Base-by-base conservation (phyloP, 306 rosid species). In the Argentina anserina region DNA sequence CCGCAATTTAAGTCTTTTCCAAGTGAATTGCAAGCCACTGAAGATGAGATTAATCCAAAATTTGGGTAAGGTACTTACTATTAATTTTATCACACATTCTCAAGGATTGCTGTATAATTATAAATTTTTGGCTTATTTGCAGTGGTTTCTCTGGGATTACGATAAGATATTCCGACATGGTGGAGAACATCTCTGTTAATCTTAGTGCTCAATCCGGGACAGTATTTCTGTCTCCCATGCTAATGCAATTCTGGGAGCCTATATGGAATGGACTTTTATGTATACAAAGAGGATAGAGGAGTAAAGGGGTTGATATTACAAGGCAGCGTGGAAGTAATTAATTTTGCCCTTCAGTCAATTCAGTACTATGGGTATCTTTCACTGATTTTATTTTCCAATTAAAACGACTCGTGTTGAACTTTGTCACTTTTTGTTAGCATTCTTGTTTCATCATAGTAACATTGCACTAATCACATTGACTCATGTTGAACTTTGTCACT, bases 1-100 rank as follows among this genome's bases (percentile, higher is more conserved):
- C 98, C 96, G 39, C 89, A 90, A 80, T 81, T 92, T 85, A 76
- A 79, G 86, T 86, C 94, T 47, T 83, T 72, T 80, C 98, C 94
- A 75, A 90, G 80, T 76, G 83, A 84, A 84, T 75, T 92, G 34
- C 90, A 85, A 65, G 96, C 94, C 79, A 85, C 88, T 52, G 98
- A 92, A 85, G 94, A 90, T 76, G 69, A 81, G 77, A 71, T 90
- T 62, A 85, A 84, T 65, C 98, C 98, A 33, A 90, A 76, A 74
- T 90, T 88, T 41, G 96, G 98, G 96, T 92, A 75, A 65, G 81
- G 23, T 50, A 18, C 50, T 60, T 60, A 2, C 13, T 39, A 9
- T 67, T 34, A 45, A 70, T 71, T 58, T 58, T 26, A 6, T 33
- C n/a, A 18, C 41, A 42, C 41, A 36, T 39, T n/a, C 10, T 65